Evolutionary conservation across 2,329 filamentous ascomycete genomes (phyloP), one percentile per base, ranked within the genome.

Genomic region (Penicillium sp.): DNA sequence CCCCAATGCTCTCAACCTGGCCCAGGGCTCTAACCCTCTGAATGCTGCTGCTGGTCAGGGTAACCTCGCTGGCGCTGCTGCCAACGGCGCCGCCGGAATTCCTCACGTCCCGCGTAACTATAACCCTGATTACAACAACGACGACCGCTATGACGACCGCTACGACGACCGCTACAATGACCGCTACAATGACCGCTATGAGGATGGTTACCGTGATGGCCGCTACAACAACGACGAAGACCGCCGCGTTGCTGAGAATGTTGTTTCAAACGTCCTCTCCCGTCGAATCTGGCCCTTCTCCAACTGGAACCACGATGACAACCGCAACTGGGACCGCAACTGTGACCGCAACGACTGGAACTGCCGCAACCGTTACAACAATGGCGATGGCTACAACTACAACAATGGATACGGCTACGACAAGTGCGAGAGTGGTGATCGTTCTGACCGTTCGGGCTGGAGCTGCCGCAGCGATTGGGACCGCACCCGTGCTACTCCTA

Each of bases 111-210:
- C 39, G 12, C 39, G 39, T n/a, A 20, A 42, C 39, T 42, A 42
- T n/a, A 42, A 42, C 24, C 39, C 33, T 17, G 44, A 26, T 20
- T 29, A 43, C 41, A 7, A 40, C 49, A n/a, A 46, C 39, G 36
- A 42, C 9, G 44, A 47, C 26, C 39, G 46, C n/a, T 48, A 59
- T 39, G 43, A 49, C n/a, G 50, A 58, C 24, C 51, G 54, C 43
- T 48, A 46, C 5, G 42, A 57, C 34, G 26, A 27, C 26, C 26
- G 26, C 10, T 12, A 42, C 50, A 7, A 52, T 7, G 40, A 57
- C 44, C 59, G 61, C 20, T 49, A 53, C 12, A 39, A 60, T 32
- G 60, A 62, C 33, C 49, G 48, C 5, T 42, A 52, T 8, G 59
- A 60, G 24, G 53, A 42, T 18, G 39, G 39, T n/a, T 42, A 42